Conservation (phyloP, 345 rosid species). For the Erodium maritimum region DNA sequence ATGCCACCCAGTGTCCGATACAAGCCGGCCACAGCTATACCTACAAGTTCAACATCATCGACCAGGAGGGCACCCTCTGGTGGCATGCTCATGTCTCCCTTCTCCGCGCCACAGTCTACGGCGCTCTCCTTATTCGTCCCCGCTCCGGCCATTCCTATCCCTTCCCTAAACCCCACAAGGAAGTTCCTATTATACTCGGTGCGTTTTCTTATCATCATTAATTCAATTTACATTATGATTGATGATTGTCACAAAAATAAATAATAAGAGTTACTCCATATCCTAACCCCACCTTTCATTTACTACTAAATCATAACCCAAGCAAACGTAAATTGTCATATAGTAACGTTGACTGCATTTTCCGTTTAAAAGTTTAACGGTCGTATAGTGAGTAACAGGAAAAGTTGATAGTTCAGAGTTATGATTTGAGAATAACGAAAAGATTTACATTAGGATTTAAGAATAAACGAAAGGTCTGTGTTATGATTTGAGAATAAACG, state of each 20-base stretch:
- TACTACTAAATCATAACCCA: no score
- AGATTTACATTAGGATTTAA: no score
- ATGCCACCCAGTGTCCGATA: slow-evolving; percentile 78
- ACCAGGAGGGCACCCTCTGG: slow-evolving; percentile 88
- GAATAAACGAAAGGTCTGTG: no score
- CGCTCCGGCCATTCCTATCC: slow-evolving; percentile 51
- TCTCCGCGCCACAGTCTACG: slow-evolving; percentile 79
- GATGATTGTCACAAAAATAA: neutral
- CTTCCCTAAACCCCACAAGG: slow-evolving; percentile 58
- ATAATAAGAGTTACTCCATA: neutral
- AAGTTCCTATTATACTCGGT: slow-evolving; percentile 74
- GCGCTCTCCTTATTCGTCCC: slow-evolving; percentile 74
- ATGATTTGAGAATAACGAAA: no score
- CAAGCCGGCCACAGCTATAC: slow-evolving; percentile 48
- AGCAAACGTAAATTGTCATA: no score
- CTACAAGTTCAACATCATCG: slow-evolving; percentile 44
- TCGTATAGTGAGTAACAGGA: no score
- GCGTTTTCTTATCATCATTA: neutral
- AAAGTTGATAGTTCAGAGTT: no score
- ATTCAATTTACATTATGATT: neutral
- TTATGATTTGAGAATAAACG: no score
- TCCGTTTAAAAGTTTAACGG: no score
- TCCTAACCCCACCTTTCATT: no score
- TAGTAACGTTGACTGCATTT: no score
- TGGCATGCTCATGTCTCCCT: slow-evolving; percentile 77